phyloP scores from a whole-genome alignment of 2,329 filamentous ascomycete species.

The Eutypa lata region DNA sequence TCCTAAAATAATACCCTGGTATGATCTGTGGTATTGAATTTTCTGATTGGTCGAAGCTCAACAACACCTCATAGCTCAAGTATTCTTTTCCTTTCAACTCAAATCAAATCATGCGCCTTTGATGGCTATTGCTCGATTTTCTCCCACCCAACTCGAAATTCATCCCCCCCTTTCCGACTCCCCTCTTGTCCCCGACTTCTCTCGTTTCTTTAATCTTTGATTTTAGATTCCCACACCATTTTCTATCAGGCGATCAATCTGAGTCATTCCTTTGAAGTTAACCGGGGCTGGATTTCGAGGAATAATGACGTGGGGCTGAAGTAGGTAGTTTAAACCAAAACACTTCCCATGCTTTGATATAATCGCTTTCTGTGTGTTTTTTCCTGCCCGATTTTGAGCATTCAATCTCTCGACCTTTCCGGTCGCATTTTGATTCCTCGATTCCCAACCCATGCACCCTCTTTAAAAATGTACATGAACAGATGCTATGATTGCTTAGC shows the following conservation, averaged over 20 bases:
- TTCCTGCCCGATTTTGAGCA: constrained; percentile 14
- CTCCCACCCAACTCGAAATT: constrained; percentile 21
- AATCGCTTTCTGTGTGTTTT: not conserved
- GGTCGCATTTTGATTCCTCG: constrained; percentile 22
- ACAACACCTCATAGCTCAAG: constrained; percentile 19
- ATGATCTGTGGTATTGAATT: constrained; percentile 26
- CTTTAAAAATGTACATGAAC: constrained; percentile 3
- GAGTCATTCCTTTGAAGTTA: not conserved
- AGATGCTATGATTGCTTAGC: constrained; percentile 12
- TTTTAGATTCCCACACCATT: constrained; percentile 10
- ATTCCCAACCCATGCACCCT: constrained; percentile 14
- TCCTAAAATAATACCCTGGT: constrained; percentile 24
- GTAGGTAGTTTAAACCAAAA: constrained; percentile 9
- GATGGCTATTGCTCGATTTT: constrained; percentile 11
- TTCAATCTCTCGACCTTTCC: constrained; percentile 13
- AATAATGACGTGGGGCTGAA: constrained; percentile 2
- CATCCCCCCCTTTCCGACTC: constrained; percentile 11
- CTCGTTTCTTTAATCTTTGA: constrained; percentile 24
- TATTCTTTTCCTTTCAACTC: constrained; percentile 13
- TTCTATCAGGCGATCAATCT: not conserved
- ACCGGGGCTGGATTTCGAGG: no score
- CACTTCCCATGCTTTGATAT: constrained; percentile 6
- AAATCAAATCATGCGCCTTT: constrained; percentile 27
- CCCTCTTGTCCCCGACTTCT: constrained; percentile 9
- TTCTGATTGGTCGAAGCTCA: constrained; percentile 38